Evolutionary conservation across 768 basidiomycete genomes (phyloP).

Genomic region (Cubamyces sp.): DNA sequence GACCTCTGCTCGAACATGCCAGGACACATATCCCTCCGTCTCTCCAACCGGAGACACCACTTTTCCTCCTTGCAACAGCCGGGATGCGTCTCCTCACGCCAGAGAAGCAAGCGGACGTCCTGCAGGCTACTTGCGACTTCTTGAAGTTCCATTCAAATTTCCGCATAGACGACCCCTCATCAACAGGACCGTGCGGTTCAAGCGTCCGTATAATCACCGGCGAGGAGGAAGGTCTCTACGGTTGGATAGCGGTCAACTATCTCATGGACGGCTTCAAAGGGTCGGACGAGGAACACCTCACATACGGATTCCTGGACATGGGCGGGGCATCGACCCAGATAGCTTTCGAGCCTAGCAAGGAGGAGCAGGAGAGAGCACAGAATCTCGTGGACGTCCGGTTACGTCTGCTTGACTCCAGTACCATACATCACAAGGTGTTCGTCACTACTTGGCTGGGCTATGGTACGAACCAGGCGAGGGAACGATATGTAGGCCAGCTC

Average conservation of each 20-base stretch:
- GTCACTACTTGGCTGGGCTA: constrained; percentile 99
- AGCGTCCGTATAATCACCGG: constrained; percentile 95
- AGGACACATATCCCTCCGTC: constrained; percentile 84
- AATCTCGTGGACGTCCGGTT: constrained; percentile 81
- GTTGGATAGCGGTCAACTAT: constrained; percentile 99
- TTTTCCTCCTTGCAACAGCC: constrained; percentile 95
- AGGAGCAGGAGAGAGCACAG: constrained; percentile 57
- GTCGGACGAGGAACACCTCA: constrained; percentile 62
- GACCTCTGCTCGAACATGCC: constrained; percentile 85
- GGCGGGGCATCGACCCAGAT: constrained; percentile 99
- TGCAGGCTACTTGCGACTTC: constrained; percentile 79
- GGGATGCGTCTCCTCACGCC: constrained; percentile 90
- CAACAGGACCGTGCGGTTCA: constrained; percentile 84
- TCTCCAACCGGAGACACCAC: constrained; percentile 79
- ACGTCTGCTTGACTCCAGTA: constrained; percentile 80
- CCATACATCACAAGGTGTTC: constrained; percentile 90
- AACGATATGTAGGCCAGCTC: constrained; percentile 81
- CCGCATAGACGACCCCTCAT: constrained; percentile 66
- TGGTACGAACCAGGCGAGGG: constrained; percentile 95
- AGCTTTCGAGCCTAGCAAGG: constrained; percentile 84
- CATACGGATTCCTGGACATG: constrained; percentile 99
- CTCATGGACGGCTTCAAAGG: constrained; percentile 93
- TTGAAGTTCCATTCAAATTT: constrained; percentile 79
- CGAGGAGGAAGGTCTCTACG: constrained; percentile 97
- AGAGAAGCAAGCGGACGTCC: constrained; percentile 67